phyloP scores from a whole-genome alignment of 1,139 yeast species.

The Hemisphaericaspora lyxosophila region DNA sequence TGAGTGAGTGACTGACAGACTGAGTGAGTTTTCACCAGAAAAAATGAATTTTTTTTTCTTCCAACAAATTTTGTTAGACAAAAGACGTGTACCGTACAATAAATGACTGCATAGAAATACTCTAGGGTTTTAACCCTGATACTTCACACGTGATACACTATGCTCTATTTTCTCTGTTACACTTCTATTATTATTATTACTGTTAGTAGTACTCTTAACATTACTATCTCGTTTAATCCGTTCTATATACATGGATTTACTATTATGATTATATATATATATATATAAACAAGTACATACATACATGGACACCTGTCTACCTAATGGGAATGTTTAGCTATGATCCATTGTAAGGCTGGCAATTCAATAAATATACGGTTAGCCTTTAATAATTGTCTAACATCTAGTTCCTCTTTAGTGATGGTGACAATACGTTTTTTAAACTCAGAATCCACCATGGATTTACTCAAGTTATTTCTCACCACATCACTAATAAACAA shows the following conservation, averaged over 20 bases:
- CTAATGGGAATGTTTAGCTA: conserved; percentile 27
- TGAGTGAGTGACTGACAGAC: background rate
- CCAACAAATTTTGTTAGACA: too few species aligned
- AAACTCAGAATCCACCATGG: conserved; percentile 28
- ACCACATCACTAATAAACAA: conserved; percentile 63
- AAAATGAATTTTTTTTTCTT: too few species aligned
- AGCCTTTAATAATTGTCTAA: conserved; percentile 81
- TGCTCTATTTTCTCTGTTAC: too few species aligned
- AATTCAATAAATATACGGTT: conserved; percentile 73
- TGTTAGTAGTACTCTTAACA: too few species aligned
- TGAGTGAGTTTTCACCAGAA: too few species aligned
- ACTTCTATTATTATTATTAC: too few species aligned
- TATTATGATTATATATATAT: background rate
- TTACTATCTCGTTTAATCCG: too few species aligned
- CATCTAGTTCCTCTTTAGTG: conserved; percentile 79
- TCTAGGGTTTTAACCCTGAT: conserved; percentile 21
- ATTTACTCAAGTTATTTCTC: conserved; percentile 44
- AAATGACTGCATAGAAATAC: conserved; percentile 7
- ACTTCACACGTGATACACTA: conserved; percentile 8
- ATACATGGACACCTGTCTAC: background rate
- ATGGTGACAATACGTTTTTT: conserved; percentile 59
- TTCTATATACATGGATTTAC: conserved; percentile 13
- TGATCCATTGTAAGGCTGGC: conserved; percentile 65
- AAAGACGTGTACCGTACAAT: conserved; percentile 2
- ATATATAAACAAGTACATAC: too few species aligned